Evolutionary conservation across 1,284 basidiomycete genomes (phyloP), one percentile per base, ranked within the genome.

Genomic region (Ceratobasidium theobromae): DNA sequence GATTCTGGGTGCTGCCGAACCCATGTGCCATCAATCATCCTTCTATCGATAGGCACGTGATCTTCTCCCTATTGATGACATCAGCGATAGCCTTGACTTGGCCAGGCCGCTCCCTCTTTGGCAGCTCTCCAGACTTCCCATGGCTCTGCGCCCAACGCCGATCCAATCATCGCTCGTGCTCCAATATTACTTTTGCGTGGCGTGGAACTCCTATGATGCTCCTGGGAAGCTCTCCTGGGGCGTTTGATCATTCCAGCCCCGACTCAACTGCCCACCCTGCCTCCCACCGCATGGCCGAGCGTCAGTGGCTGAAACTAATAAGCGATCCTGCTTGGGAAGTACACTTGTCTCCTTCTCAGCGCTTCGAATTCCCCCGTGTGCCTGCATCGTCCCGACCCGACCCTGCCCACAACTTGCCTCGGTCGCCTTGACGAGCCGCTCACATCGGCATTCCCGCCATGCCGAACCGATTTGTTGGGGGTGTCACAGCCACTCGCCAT

Each of bases 1-100:
- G 9, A 16, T 11, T 46, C 54, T 57, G 54, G 54, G 18, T 57
- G 27, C 6, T 57, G 21, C 58, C 58, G 58, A 35, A 48, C n/a
- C n/a, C 21, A 21, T 14, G 45, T 21, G 45, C 45, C 30, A 46
- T 46, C 48, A 25, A 52, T 49, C 46, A 28, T 5, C 6, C 14
- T 23, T 23, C 18, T 48, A 60, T 62, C 58, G 58, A 62, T 62
- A 62, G 58, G 58, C 30, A 62, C 58, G 5, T 52, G 11, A 52
- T 21, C 3, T 52, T 25, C 48, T 25, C 8, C 23, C 57, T 60
- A 49, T 62, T 28, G 58, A 51, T 62, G 58, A 62, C 58, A 35
- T 62, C 58, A 62, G 48, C 48, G 45, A 48, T 60, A 60, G 45
- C 5, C 43, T 49, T 52, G 49, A 6, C 28, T 32, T 28, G 49